Base-by-base conservation (phyloP, 2,329 filamentous ascomycete species). In the Ceratocystis diversiconidia region DNA sequence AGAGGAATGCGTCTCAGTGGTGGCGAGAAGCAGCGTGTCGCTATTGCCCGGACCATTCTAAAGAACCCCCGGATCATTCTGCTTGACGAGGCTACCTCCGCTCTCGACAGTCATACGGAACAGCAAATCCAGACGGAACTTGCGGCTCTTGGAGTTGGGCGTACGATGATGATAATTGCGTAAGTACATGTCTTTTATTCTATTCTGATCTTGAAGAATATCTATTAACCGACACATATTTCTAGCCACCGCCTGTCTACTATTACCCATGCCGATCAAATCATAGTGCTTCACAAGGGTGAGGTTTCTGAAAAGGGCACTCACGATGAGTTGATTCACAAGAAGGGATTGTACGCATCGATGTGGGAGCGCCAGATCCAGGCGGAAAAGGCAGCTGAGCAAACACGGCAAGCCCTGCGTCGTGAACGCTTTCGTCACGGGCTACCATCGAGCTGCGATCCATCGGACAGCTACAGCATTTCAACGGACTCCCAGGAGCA, bases 131-230 rank as follows among this genome's bases (percentile, higher is more conserved):
- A 96, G 75, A 84, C 87, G 67, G 91, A 92, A 44, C 82, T 99
- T 41, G 86, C 86, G 66, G 90, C 83, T 15, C 84, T 97, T 60
- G 89, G 90, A 17, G 80, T 87, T 70, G 92, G 91, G 62, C 88
- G 94, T 60, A 99, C 94, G 0, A 87, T 96, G 78, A 83, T 99
- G 68, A 91, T 97, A 63, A 97, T 99, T 76, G 94, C 94, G 78
- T 90, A 85, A 78, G 83, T 81, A 59, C 28, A 64, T 8, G 3
- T n/a, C 65, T 6, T 41, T 17, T 4, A 46, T 10, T 1, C 30
- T 12, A 19, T 30, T 30, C 3, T 7, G 19, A 44, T 22, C 36
- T 41, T 41, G 36, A 41, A 12, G 28, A 30, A 60, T 32, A 44
- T 19, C 17, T 67, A 30, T 71, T 73, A 67, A 73, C 67, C 6